Conservation (phyloP, 768 basidiomycete species). For the Ramaria rubella region DNA sequence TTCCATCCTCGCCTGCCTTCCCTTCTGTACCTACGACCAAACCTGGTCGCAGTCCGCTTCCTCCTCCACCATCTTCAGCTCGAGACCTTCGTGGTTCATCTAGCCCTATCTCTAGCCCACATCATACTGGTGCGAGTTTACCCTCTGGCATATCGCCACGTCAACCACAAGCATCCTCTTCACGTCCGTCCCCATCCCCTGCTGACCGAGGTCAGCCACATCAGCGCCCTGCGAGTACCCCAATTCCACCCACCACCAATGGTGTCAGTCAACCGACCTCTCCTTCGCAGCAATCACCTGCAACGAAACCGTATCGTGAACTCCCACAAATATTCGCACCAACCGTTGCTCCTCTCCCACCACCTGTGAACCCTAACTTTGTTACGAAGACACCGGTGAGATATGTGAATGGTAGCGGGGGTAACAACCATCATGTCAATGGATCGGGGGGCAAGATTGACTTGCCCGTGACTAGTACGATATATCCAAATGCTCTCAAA, state of each 20-base stretch:
- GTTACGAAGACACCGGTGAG: conserved; percentile 5
- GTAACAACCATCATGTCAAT: neutral
- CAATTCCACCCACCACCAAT: conserved; percentile 51
- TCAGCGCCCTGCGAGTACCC: conserved; percentile 63
- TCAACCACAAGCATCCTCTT: conserved; percentile 30
- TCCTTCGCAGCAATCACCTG: conserved; percentile 17
- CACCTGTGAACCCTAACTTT: conserved; percentile 15
- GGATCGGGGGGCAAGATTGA: conserved; percentile 15
- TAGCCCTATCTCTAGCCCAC: conserved; percentile 26
- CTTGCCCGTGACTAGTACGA: conserved; percentile 54
- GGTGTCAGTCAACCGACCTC: conserved; percentile 62
- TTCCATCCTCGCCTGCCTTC: conserved; percentile 12
- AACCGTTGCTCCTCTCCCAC: neutral
- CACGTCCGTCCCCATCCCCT: conserved; percentile 38
- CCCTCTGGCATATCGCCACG: conserved; percentile 18
- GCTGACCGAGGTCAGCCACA: conserved; percentile 22
- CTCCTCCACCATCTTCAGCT: conserved; percentile 8
- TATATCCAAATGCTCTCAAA: conserved; percentile 52
- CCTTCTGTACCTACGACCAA: conserved; percentile 4
- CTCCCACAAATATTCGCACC: neutral
- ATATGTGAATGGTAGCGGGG: neutral
- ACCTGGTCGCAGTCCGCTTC: neutral
- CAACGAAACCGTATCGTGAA: conserved; percentile 1
- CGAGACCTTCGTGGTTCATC: neutral
- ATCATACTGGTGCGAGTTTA: conserved; percentile 13